phyloP scores from a whole-genome alignment of 139 green algal genomes.

The Parachlorella kessleri region DNA sequence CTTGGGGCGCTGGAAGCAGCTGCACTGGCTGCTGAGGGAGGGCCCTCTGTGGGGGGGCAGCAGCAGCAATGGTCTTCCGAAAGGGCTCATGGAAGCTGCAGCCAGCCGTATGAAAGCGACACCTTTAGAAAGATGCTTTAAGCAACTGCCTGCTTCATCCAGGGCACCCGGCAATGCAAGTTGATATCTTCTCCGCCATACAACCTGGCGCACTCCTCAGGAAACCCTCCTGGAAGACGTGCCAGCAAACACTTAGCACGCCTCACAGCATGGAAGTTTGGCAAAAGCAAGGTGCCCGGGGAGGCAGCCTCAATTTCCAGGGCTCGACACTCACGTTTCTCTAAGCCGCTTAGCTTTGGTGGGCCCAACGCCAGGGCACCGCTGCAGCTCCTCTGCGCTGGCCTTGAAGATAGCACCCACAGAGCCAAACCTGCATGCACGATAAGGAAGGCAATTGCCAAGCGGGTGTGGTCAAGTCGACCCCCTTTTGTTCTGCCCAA shows the following conservation, averaged over 20 bases:
- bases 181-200: too few species aligned
- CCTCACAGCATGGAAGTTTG: not conserved
- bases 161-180: too few species aligned
- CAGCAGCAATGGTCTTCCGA: slow-evolving; percentile 12
- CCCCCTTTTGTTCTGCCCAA: too few species aligned
- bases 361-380: slow-evolving; percentile 87
- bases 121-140: too few species aligned
- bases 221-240: too few species aligned
- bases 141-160: too few species aligned
- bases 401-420: slow-evolving; percentile 43
- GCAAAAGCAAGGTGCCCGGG: not conserved
- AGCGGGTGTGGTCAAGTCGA: not conserved
- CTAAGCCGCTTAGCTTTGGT: slow-evolving; percentile 79
- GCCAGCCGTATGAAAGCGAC: too few species aligned
- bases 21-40: too few species aligned
- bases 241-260: not conserved
- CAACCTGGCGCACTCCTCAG: too few species aligned
- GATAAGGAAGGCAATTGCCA: not conserved
- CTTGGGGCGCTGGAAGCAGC: too few species aligned
- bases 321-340: slow-evolving; percentile 36
- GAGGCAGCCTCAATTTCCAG: not conserved
- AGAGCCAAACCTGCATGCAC: slow-evolving; percentile 36
- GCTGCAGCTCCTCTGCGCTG: slow-evolving; percentile 64
- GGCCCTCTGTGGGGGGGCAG: too few species aligned
- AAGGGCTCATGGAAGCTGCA: slow-evolving; percentile 55